Base-by-base conservation (phyloP, 257 asterid genomes). In the Nemophila menziesii region DNA sequence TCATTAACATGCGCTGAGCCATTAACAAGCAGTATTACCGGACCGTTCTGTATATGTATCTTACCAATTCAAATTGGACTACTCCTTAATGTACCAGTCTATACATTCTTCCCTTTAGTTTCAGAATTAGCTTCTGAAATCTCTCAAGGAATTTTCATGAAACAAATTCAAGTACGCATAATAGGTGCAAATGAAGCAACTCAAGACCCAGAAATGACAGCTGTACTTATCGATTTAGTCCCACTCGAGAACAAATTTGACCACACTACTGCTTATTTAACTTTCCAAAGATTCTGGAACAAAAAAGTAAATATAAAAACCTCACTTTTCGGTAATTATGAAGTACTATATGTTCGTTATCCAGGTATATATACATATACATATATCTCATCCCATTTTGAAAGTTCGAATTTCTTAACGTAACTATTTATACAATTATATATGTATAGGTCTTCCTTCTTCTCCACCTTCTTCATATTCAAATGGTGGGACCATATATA, bases 141-240 rank as follows among this genome's bases (percentile, higher is more conserved):
- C 43, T 73, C 92, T 39, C 48, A 55, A 19, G 96, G 98, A 39
- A 77, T 76, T 17, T 76, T 62, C 49, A 56, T 84, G 76, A 69
- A 68, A 62, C 85, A 58, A 55, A 80, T 90, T 74, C 96, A 84
- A 77, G 96, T 89, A 41, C 94, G 85, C 20, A 76, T 89, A 37
- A 76, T 80, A 90, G 98, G 94, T 43, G 98, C 98, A 54, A 84
- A 84, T 68, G 81, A 82, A 54, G 92, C 83, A 16, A 74, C 38
- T 55, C 85, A 74, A 39, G 69, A 70, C 65, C 79, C 93, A 5
- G 92, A 74, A 54, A 89, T 80, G 73, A 78, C 93, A 39, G 46
- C 76, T 46, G 92, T 74, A 63, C 90, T 76, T 14, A 47, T 78
- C 33, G 74, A 84, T 69, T 70, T 89, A 80, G 71, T 89, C 44